Conservation (phyloP, 169 alveolate genomes). For the Plasmodium coatneyi region DNA sequence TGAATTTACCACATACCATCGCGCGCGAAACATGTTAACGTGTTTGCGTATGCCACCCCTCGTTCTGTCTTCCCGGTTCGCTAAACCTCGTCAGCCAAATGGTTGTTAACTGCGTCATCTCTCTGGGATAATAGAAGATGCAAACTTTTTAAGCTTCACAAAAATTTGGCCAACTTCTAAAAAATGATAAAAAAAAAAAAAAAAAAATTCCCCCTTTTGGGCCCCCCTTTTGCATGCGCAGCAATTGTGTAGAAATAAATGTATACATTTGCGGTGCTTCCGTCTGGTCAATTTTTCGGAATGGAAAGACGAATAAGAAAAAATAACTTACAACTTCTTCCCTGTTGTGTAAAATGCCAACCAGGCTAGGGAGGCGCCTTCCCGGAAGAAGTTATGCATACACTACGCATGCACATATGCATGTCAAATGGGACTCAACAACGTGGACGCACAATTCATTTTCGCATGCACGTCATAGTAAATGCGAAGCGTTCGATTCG, state of each 20-base stretch:
- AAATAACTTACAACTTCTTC: not conserved
- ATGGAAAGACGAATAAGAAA: not conserved
- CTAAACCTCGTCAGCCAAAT: not conserved
- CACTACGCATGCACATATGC: not conserved
- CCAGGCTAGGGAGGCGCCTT: not conserved
- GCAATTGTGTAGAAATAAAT: not conserved
- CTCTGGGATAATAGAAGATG: not conserved
- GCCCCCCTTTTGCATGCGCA: not conserved
- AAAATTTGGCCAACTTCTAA: not conserved
- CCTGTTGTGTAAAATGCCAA: not conserved
- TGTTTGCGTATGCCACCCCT: not conserved
- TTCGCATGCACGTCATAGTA: not conserved
- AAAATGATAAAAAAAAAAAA: not conserved
- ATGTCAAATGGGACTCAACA: not conserved
- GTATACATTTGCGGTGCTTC: not conserved
- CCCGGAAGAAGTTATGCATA: not conserved
- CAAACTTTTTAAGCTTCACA: not conserved
- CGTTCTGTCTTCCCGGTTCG: not conserved
- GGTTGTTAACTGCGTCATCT: not conserved
- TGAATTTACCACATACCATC: not conserved
- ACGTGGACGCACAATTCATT: not conserved
- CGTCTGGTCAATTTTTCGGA: not conserved
- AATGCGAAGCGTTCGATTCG: not conserved
- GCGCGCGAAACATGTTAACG: not conserved
- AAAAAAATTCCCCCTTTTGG: not conserved